These are phyloP conservation scores for Sindora glabra DNA, from an alignment of 306 rosid species.

Conservation along the genomic window DNA sequence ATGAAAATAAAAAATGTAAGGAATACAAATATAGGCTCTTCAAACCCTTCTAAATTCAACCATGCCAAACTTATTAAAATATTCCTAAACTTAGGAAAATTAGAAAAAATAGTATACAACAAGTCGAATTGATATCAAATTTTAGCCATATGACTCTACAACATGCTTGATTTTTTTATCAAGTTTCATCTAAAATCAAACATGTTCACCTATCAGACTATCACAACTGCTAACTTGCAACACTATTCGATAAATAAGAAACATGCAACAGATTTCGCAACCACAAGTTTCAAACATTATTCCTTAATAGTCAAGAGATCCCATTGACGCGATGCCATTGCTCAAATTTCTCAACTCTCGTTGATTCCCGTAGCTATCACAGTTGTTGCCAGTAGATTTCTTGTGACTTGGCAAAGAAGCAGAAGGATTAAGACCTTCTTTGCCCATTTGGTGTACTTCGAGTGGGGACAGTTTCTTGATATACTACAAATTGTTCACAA, in stretches of 20 bases:
- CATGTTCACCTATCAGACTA: too few species aligned
- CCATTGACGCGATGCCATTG: constrained; percentile 54
- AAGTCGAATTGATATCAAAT: constrained; percentile 32
- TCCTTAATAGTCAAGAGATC: constrained; percentile 31
- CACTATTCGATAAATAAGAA: constrained; percentile 14
- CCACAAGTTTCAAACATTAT: constrained; percentile 3
- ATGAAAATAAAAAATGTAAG: too few species aligned
- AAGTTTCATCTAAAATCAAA: too few species aligned
- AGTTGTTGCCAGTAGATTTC: constrained; percentile 27
- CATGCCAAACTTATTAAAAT: too few species aligned
- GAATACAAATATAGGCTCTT: too few species aligned
- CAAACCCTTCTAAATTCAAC: too few species aligned
- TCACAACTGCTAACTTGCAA: too few species aligned
- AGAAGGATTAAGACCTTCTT: constrained; percentile 29
- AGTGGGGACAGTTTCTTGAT: constrained; percentile 60
- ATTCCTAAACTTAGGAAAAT: too few species aligned
- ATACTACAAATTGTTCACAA: constrained; percentile 62
- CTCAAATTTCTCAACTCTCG: constrained; percentile 46
- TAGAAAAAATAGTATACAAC: too few species aligned
- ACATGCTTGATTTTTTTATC: too few species aligned
- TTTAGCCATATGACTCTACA: too few species aligned
- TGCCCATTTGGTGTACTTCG: constrained; percentile 68
- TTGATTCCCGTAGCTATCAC: constrained; percentile 33
- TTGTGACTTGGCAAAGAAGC: constrained; percentile 33
- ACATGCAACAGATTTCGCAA: constrained; percentile 20